phyloP scores from a whole-genome alignment of 345 rosid genomes.

The Nasturtium officinale region DNA sequence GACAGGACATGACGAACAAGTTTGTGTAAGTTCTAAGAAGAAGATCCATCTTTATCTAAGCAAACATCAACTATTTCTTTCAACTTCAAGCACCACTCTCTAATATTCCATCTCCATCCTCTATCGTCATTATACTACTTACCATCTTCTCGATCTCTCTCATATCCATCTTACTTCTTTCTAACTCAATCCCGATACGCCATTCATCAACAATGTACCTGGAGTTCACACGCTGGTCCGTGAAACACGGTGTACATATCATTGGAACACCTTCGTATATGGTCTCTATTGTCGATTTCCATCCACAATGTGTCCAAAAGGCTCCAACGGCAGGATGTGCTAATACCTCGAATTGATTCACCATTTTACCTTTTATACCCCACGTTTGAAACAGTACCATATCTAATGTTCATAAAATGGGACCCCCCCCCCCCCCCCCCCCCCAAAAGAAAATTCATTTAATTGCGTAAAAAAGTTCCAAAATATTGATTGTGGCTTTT shows the following conservation, averaged over 20 bases:
- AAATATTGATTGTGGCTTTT: constrained; percentile 24
- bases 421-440: background rate
- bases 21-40: constrained; percentile 46
- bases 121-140: constrained; percentile 39
- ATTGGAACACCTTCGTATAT: constrained; percentile 68
- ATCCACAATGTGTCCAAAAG: constrained; percentile 70
- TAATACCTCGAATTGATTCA: constrained; percentile 65
- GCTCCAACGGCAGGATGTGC: constrained; percentile 58
- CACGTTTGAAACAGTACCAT: constrained; percentile 19
- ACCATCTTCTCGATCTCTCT: constrained; percentile 48
- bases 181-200: constrained; percentile 57
- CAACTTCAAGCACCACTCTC: constrained; percentile 41
- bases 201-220: constrained; percentile 57
- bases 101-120: constrained; percentile 46
- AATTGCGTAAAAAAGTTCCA: background rate
- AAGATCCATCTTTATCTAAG: constrained; percentile 48
- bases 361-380: constrained; percentile 54
- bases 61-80: constrained; percentile 47
- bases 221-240: constrained; percentile 61
- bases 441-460: background rate
- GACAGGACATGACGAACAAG: constrained; percentile 46
- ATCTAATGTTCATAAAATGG: constrained; percentile 1
- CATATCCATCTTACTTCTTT: constrained; percentile 47
- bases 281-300: constrained; percentile 74
- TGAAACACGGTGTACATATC: constrained; percentile 69